Base-by-base conservation (phyloP, 2,329 filamentous ascomycete genomes). In the Aspergillus phoenicis region DNA sequence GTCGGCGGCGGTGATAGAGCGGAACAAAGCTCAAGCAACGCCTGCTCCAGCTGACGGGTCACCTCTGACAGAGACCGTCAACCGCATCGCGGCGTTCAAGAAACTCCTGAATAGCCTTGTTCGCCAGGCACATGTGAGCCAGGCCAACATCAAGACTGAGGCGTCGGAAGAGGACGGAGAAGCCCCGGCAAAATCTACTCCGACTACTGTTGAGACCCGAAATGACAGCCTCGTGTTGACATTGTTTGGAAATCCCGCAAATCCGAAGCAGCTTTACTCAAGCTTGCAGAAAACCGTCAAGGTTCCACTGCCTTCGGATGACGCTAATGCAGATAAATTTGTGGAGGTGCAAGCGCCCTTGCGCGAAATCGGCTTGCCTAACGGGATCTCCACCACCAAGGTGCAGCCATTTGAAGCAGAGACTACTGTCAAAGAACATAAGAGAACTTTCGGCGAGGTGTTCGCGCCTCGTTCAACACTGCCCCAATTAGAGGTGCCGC, bases 191-290 rank as follows among this genome's bases (percentile, higher is more conserved):
- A 72, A 76, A 38, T 68, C 77, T 8, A 75, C 79, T 10, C 64
- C 73, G 15, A 62, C 66, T 17, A 67, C 68, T n/a, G 77, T 80
- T 53, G 80, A 78, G 43, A 75, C 77, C 52, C 71, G 81, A 66
- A 74, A 84, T 65, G 76, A 84, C 58, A 83, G 81, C 63, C 79
- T 87, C 15, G 88, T 94, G 5, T 80, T 97, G 60, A 94, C 91
- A 0, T 81, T 96, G 1, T 89, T 88, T 66, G 92, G 91, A 58
- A 90, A 88, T 66, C 90, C 90, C 43, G 87, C 89, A 1, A 87
- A 87, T 49, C 84, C 90, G 38, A 89, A 88, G 67, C 90, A 94
- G 62, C 81, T 97, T 4, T 97, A 95, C 74, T 96, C 94, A 4
- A 96, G 93, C 75, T 81, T 97, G 53, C 91, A 90, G 65, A 82